These are phyloP conservation scores for Herpotrichia juniperi DNA, from an alignment of 2,329 filamentous ascomycete species.

Conservation along the genomic window DNA sequence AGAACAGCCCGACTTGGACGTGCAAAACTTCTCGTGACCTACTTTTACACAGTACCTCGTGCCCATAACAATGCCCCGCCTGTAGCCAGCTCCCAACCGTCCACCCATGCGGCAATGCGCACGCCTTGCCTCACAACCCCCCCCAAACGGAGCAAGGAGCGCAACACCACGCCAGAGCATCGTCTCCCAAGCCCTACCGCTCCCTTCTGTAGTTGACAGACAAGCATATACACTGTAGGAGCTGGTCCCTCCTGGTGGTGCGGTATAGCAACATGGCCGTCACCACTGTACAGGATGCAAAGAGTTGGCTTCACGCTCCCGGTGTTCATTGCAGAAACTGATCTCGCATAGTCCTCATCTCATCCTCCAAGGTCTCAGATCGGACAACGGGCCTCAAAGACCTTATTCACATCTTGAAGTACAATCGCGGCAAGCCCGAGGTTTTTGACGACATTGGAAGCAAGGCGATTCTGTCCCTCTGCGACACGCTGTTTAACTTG, in stretches of 20 bases:
- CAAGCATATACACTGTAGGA: too few species aligned
- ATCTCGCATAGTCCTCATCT: conserved; percentile 34
- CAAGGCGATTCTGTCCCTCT: conserved; percentile 79
- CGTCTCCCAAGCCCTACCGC: too few species aligned
- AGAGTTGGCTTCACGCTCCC: conserved; percentile 25
- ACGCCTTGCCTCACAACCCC: conserved; percentile 4
- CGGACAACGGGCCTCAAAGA: conserved; percentile 60
- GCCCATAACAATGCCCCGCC: too few species aligned
- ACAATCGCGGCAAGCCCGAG: conserved; percentile 54
- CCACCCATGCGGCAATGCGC: conserved; percentile 6
- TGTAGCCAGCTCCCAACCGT: background rate
- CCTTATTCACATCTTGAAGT: conserved; percentile 61
- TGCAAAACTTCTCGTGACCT: too few species aligned
- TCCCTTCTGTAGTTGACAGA: too few species aligned
- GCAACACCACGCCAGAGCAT: background rate
- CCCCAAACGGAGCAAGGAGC: conserved; percentile 8
- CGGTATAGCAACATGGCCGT: too few species aligned
- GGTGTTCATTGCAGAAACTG: conserved; percentile 9
- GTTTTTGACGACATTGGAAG: conserved; percentile 65
- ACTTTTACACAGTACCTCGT: too few species aligned
- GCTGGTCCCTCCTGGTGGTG: too few species aligned
- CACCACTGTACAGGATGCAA: conserved; percentile 44
- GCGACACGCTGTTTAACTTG: conserved; percentile 78
- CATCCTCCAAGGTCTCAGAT: conserved; percentile 43
- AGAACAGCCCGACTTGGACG: too few species aligned